A percentile compares a stretch with the other conserved stretches of the same genome.
These are phyloP conservation scores for Beverwykella pulmonaria DNA, from an alignment of 495 filamentous ascomycete genomes.

Conservation along the genomic window DNA sequence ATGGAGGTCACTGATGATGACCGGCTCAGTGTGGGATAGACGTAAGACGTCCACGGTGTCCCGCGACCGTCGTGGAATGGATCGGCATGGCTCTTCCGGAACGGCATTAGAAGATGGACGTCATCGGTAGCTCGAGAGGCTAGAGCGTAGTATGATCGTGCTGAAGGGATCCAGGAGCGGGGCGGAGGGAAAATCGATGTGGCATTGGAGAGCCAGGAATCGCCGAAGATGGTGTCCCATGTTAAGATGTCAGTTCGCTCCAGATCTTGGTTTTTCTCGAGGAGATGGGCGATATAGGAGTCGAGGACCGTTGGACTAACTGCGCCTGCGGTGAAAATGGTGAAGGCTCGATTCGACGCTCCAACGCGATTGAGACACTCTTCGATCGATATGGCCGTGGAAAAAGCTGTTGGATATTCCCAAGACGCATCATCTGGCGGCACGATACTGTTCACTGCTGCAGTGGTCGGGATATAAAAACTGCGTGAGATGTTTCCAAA, in stretches of 20 bases:
- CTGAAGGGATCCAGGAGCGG: background rate
- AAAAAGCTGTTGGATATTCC: background rate
- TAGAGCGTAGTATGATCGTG: slow-evolving; percentile 2
- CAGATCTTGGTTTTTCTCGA: background rate
- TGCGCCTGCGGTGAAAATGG: background rate
- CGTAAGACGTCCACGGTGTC: background rate
- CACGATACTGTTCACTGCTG: too few species aligned
- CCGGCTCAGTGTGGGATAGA: slow-evolving; percentile 1
- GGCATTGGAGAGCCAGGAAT: background rate
- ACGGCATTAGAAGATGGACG: slow-evolving; percentile 1
- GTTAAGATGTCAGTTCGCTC: background rate
- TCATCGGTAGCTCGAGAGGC: background rate
- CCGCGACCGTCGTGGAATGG: slow-evolving; percentile 2
- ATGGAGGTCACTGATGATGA: background rate
- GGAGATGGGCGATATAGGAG: background rate
- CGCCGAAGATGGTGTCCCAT: background rate
- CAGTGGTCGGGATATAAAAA: background rate
- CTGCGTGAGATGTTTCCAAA: background rate
- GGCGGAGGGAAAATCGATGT: background rate
- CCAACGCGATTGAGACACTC: background rate
- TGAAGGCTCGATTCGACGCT: slow-evolving; percentile 1
- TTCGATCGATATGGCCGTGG: background rate
- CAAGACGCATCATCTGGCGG: background rate
- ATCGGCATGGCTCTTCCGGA: background rate
- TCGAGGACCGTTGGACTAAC: background rate